Evolutionary conservation across 2,329 filamentous ascomycete genomes (phyloP).

Genomic region (Sordariomycetes sp.): DNA sequence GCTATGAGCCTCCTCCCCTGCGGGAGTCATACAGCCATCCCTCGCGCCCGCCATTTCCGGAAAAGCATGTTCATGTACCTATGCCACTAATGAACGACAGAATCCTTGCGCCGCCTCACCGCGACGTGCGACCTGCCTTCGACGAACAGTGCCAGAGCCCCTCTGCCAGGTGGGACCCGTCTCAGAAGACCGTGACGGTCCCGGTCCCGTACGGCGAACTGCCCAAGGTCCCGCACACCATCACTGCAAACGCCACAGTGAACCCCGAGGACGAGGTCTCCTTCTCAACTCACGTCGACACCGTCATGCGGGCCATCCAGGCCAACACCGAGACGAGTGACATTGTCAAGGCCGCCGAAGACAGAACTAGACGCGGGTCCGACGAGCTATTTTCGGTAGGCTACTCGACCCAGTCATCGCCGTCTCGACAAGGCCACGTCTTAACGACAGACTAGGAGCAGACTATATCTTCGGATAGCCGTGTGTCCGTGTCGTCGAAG

Average conservation of each 20-base stretch:
- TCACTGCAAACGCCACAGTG: slow-evolving; percentile 33
- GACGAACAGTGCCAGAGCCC: slow-evolving; percentile 20
- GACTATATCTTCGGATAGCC: slow-evolving; percentile 15
- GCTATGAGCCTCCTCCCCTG: slow-evolving; percentile 25
- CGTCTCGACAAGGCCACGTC: background rate
- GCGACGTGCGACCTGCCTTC: slow-evolving; percentile 16
- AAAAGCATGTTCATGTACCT: slow-evolving; percentile 11
- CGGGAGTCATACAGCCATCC: slow-evolving; percentile 20
- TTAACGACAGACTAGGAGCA: slow-evolving; percentile 1
- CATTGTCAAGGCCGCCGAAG: slow-evolving; percentile 10
- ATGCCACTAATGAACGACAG: background rate
- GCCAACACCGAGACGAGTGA: slow-evolving; percentile 39
- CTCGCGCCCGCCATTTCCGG: background rate
- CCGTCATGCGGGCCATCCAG: slow-evolving; percentile 82
- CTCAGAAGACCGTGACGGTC: slow-evolving; percentile 6
- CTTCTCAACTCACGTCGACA: slow-evolving; percentile 77
- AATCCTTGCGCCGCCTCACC: slow-evolving; percentile 11
- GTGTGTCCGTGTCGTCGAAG: slow-evolving; percentile 29
- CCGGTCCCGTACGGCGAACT: slow-evolving; percentile 1
- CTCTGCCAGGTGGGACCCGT: slow-evolving; percentile 22
- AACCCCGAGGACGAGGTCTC: slow-evolving; percentile 39
- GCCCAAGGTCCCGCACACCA: slow-evolving; percentile 22
- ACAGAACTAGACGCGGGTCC: background rate
- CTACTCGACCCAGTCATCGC: slow-evolving; percentile 1
- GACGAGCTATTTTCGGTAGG: background rate